Percentiles rank a stretch among this genome's conserved stretches.
Conservation (phyloP, 2,329 filamentous ascomycete species). For the Stylonectria norvegica region DNA sequence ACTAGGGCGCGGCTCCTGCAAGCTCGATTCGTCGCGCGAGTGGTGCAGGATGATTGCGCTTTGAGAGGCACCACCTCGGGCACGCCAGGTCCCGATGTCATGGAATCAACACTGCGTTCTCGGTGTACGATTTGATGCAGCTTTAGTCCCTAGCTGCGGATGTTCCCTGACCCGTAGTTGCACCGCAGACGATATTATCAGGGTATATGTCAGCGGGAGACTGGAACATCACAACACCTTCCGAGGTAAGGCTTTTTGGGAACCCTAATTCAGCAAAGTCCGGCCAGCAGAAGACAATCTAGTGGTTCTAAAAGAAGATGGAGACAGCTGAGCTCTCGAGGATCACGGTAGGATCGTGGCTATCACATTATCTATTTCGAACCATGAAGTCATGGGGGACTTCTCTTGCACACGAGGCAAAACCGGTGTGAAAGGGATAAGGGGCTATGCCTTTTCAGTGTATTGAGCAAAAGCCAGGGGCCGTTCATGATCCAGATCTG, state of each 20-base stretch:
- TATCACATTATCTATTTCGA: slow-evolving; percentile 8
- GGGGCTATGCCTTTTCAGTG: not conserved
- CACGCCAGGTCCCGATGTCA: slow-evolving; percentile 13
- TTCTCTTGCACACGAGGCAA: slow-evolving; percentile 8
- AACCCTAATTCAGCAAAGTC: slow-evolving; percentile 18
- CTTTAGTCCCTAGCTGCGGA: not conserved
- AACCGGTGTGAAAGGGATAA: slow-evolving; percentile 5
- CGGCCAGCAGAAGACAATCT: too few species aligned
- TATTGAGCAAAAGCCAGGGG: slow-evolving; percentile 7
- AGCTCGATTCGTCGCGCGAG: slow-evolving; percentile 5
- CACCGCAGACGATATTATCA: slow-evolving; percentile 23
- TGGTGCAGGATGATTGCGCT: slow-evolving; percentile 3
- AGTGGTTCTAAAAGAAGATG: slow-evolving; percentile 4
- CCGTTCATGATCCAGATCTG: slow-evolving; percentile 19
- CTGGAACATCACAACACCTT: too few species aligned
- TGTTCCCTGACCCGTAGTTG: slow-evolving; percentile 17
- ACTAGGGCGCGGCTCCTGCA: slow-evolving; percentile 1
- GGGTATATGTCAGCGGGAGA: slow-evolving; percentile 15
- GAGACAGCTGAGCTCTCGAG: not conserved
- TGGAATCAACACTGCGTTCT: slow-evolving; percentile 8
- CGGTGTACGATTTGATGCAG: not conserved
- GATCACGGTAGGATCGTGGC: too few species aligned
- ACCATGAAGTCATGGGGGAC: slow-evolving; percentile 9
- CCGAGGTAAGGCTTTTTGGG: slow-evolving; percentile 15
- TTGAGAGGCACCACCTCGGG: slow-evolving; percentile 4